Evolutionary conservation across 2,329 filamentous ascomycete genomes (phyloP), one percentile per base, ranked within the genome.

Genomic region (Phyllosticta ampelicida): DNA sequence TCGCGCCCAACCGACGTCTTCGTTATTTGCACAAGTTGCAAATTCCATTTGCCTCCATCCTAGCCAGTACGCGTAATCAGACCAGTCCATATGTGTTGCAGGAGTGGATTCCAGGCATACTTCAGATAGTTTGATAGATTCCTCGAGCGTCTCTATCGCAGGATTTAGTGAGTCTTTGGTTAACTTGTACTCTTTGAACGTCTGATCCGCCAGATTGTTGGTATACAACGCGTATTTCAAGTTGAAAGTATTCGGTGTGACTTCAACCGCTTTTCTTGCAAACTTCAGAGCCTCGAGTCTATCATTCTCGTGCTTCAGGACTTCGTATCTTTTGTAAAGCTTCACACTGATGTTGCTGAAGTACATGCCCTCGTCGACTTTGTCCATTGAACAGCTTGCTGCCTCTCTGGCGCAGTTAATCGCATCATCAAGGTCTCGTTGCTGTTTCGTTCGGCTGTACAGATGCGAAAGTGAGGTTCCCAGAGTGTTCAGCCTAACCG

Each of bases 341-440:
- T 48, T 44, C 10, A n/a, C 48, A 4, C 53, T 54, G 11, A 54
- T 21, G 30, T 48, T 54, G 19, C 9, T 44, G 11, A 54, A 10
- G 16, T 44, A 44, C 28, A 48, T 54, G 1, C 53, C 53, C 2
- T n/a, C 3, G 18, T 48, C 19, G 10, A 16, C 26, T 5, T 36
- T 29, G 5, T 19, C 28, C 16, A 18, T 28, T 3, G 53, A 8
- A 13, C 21, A 23, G 5, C 49, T 10, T 28, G 18, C 23, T n/a
- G 36, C 26, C 21, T 61, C 28, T 51, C 29, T 59, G 8, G 60
- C 56, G 44, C 30, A 53, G 18, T 50, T 23, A 11, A 61, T 60
- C n/a, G 60, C 56, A 9, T 51, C 49, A 29, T 61, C 44, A 16
- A 61, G 55, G 23, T 61, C 48, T 19, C 60, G 29, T 0, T 50